Base-by-base conservation (phyloP, 768 basidiomycete genomes). In the Termitomyces sp. region DNA sequence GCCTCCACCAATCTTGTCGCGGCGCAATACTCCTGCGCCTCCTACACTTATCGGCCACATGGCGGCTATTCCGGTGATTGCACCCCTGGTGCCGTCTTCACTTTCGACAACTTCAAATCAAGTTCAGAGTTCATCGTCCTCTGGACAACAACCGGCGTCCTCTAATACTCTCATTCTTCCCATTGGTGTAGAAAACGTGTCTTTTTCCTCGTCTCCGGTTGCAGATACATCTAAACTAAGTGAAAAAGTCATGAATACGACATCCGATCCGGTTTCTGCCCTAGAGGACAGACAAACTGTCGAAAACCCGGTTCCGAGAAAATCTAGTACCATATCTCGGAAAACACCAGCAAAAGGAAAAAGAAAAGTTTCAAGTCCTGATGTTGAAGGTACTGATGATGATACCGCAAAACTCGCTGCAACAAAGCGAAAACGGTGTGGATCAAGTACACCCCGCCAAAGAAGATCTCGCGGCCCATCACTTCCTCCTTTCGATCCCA, bases 401-500 rank as follows among this genome's bases (percentile, higher is more conserved):
- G 59, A 61, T 10, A 57, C 34, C 14, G 32, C 52, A 32, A 46
- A 53, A 9, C 46, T 42, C 31, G 24, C 46, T 43, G 50, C 18
- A 43, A 50, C 51, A 16, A 65, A 62, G n/a, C 54, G 58, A 46
- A 70, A 69, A 57, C 67, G 72, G 31, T 71, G 57, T 14, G 60
- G 62, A 26, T 59, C 64, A 12, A 64, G 63, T 39, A 65, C 61
- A 44, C 71, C 70, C 27, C 69, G 71, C 31, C 65, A 68, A 29
- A 74, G 77, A 46, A 80, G 76, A 63, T 66, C 69, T 24, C 74
- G 81, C 20, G 76, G 73, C 37, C 78, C 80, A 2, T 79, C 82
- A 8, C 72, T 80, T 7, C 83, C 84, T 16, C 77, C 74, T 0
- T 86, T 82, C 59, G 83, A 86, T 66, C 73, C 79, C 26, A 74